phyloP scores from a whole-genome alignment of 495 filamentous ascomycete genomes.

The Penicillium salamii region DNA sequence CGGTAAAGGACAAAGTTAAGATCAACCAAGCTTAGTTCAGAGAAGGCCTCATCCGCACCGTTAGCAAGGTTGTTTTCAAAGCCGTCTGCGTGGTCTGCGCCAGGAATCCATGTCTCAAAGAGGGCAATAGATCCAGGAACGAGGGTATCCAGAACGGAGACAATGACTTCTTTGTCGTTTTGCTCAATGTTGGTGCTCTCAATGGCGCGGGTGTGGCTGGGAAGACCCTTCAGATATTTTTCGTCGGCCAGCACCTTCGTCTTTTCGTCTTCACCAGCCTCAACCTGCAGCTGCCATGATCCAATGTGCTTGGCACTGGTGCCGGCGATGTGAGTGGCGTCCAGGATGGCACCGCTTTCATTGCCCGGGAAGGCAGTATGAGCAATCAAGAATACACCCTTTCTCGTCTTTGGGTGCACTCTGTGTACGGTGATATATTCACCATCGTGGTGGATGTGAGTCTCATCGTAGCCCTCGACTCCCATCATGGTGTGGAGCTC shows the following conservation, averaged over 20 bases:
- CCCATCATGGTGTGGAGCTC: slow-evolving; percentile 92
- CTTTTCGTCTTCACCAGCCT: slow-evolving; percentile 63
- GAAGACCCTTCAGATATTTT: slow-evolving; percentile 70
- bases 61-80: slow-evolving; percentile 80
- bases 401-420: slow-evolving; percentile 84
- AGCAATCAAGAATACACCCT: slow-evolving; percentile 90
- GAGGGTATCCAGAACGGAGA: slow-evolving; percentile 77
- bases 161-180: slow-evolving; percentile 66
- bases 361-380: slow-evolving; percentile 93
- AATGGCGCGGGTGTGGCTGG: slow-evolving; percentile 73
- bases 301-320: slow-evolving; percentile 75
- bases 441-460: slow-evolving; percentile 92
- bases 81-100: slow-evolving; percentile 72
- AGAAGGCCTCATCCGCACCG: slow-evolving; percentile 78
- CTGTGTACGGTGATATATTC: slow-evolving; percentile 96
- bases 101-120: slow-evolving; percentile 92
- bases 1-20: slow-evolving; percentile 91
- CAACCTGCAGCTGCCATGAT: slow-evolving; percentile 84
- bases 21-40: slow-evolving; percentile 68
- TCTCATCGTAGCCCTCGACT: slow-evolving; percentile 88
- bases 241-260: slow-evolving; percentile 64
- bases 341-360: slow-evolving; percentile 71
- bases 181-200: slow-evolving; percentile 66
- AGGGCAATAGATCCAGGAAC: slow-evolving; percentile 91
- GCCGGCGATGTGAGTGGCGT: slow-evolving; percentile 71